These are phyloP conservation scores for Corchorus capsularis DNA, from an alignment of 345 rosid genomes.

Conservation along the genomic window DNA sequence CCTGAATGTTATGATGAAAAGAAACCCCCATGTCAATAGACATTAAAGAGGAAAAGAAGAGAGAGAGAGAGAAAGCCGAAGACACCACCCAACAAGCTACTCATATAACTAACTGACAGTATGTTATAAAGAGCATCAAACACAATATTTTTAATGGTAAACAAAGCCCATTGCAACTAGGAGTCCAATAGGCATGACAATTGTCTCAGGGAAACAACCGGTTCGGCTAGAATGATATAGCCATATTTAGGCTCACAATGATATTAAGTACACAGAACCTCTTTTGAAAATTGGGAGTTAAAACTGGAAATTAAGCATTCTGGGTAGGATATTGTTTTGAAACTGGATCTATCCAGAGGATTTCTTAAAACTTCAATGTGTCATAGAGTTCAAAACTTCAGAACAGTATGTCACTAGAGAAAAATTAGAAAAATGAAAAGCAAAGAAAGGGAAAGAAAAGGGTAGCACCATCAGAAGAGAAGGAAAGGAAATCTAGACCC, in stretches of 20 bases:
- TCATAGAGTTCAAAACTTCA: conserved; percentile 5
- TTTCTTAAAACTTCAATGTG: not conserved
- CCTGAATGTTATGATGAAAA: conserved; percentile 50
- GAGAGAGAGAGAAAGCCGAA: conserved; percentile 13
- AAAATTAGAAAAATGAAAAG: no score
- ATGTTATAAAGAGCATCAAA: conserved; percentile 18
- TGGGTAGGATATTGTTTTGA: not conserved
- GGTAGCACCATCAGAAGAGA: not conserved
- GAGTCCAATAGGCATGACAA: conserved; percentile 17
- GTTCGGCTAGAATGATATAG: not conserved
- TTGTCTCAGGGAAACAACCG: conserved; percentile 18
- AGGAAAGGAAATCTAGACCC: not conserved
- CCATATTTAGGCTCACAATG: conserved; percentile 1
- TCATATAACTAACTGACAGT: conserved; percentile 17
- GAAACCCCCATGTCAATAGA: conserved; percentile 53
- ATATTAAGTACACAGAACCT: not conserved
- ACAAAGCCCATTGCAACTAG: conserved; percentile 2
- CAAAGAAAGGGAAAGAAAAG: not conserved
- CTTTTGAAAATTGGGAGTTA: not conserved
- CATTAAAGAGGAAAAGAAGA: conserved; percentile 25
- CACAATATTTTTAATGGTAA: conserved; percentile 9
- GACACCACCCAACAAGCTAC: conserved; percentile 30
- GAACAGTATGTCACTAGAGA: not conserved
- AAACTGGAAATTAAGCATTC: conserved; percentile 5
- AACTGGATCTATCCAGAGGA: not conserved